Evolutionary conservation across 495 filamentous ascomycete species (phyloP).

Genomic region (Penicillium lagena): DNA sequence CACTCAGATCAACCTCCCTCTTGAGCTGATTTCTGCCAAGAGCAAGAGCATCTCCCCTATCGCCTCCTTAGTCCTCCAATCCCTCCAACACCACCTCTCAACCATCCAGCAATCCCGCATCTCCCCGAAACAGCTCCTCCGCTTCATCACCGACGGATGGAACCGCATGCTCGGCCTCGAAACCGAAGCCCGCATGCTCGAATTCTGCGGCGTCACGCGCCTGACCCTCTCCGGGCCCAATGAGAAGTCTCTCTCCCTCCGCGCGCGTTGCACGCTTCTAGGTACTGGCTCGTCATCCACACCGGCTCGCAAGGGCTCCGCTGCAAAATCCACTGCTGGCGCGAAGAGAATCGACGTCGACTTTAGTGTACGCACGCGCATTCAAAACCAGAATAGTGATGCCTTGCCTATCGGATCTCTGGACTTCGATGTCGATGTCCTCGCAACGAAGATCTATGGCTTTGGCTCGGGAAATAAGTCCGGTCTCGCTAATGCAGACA

Average conservation of each 20-base stretch:
- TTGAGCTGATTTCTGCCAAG: conserved; percentile 22
- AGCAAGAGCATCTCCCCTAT: conserved; percentile 24
- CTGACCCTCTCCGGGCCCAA: conserved; percentile 25
- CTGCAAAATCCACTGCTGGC: conserved; percentile 5
- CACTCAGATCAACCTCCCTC: conserved; percentile 15
- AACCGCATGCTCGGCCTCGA: conserved; percentile 31
- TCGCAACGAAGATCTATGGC: conserved; percentile 41
- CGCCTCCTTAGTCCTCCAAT: conserved; percentile 31
- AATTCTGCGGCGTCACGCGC: conserved; percentile 41
- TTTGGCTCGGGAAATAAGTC: conserved; percentile 26
- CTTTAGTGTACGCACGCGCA: conserved; percentile 29
- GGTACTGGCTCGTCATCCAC: conserved; percentile 13
- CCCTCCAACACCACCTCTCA: conserved; percentile 26
- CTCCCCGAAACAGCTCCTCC: conserved; percentile 29
- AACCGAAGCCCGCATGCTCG: conserved; percentile 40
- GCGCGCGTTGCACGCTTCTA: conserved; percentile 36
- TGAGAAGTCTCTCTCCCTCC: conserved; percentile 21
- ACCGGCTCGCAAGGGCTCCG: conserved; percentile 10
- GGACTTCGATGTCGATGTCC: conserved; percentile 32
- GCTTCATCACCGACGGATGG: conserved; percentile 37
- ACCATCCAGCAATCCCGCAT: conserved; percentile 24
- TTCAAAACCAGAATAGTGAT: conserved; percentile 8
- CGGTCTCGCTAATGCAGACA: conserved; percentile 29
- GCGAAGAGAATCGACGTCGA: conserved; percentile 35
- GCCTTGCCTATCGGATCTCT: conserved; percentile 19